Conservation (phyloP, 2,329 filamentous ascomycete species). For the Microdochium paspali region DNA sequence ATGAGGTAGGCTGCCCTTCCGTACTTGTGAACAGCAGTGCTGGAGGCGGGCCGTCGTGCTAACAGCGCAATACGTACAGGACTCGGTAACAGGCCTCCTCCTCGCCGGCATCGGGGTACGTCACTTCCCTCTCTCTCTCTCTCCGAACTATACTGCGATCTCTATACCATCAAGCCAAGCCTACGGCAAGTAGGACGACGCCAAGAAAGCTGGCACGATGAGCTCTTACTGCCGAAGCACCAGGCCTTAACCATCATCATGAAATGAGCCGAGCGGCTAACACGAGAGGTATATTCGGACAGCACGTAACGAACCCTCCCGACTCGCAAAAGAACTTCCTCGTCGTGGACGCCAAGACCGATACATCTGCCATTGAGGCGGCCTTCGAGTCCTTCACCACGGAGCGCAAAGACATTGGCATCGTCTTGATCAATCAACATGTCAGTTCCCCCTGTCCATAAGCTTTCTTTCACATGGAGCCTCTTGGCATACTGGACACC, state of each 20-base stretch:
- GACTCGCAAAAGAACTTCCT: constrained; percentile 96
- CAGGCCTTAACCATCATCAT: too few species aligned
- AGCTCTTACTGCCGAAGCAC: neutral
- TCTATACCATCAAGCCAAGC: too few species aligned
- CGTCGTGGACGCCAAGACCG: constrained; percentile 90
- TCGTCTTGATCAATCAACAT: constrained; percentile 96
- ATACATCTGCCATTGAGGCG: constrained; percentile 76
- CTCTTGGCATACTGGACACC: constrained; percentile 2
- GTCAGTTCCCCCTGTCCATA: constrained; percentile 36
- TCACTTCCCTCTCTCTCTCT: neutral
- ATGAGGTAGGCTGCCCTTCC: constrained; percentile 59
- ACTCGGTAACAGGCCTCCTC: constrained; percentile 90
- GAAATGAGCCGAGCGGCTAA: too few species aligned
- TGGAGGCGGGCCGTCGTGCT: neutral
- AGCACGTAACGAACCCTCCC: constrained; percentile 87
- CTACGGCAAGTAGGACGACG: too few species aligned
- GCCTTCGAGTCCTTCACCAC: constrained; percentile 85
- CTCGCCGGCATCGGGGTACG: constrained; percentile 87
- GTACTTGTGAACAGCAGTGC: neutral
- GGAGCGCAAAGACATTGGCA: constrained; percentile 91
- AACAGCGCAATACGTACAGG: constrained; percentile 38
- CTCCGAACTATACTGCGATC: neutral
- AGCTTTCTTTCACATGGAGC: neutral
- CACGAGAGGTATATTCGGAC: neutral
- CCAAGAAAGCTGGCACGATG: too few species aligned